These are phyloP conservation scores for Purshia tridentata DNA, from an alignment of 306 rosid genomes.

Conservation along the genomic window DNA sequence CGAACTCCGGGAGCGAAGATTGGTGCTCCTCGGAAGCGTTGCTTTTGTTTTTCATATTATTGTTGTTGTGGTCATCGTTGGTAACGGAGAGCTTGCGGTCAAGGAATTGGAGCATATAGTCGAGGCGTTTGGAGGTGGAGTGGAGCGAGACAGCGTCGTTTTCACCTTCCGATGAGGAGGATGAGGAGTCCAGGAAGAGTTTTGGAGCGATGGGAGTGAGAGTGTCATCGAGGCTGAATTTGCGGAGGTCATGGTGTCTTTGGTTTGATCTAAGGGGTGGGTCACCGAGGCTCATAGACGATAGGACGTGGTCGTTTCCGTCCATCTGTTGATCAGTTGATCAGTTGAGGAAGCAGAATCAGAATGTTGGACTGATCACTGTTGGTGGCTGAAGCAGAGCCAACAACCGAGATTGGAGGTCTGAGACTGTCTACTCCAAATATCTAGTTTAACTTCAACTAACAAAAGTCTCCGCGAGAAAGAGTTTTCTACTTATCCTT, in stretches of 20 bases:
- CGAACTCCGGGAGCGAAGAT: conserved; percentile 55
- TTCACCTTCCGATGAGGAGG: conserved; percentile 47
- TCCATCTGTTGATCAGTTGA: conserved; percentile 7
- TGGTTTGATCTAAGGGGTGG: neutral
- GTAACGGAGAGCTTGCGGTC: conserved; percentile 65
- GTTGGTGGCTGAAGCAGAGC: neutral
- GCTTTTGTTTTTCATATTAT: conserved; percentile 1
- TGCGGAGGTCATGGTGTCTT: neutral
- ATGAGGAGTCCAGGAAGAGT: conserved; percentile 22
- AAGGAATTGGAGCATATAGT: conserved; percentile 84
- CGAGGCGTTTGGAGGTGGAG: conserved; percentile 76
- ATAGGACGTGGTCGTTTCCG: conserved; percentile 8
- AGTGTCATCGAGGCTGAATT: neutral
- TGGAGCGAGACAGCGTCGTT: conserved; percentile 50
- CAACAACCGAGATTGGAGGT: neutral
- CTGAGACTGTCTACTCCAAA: neutral
- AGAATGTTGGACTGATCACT: neutral
- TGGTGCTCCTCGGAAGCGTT: conserved; percentile 1
- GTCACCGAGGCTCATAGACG: neutral
- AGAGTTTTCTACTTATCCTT: too few species aligned
- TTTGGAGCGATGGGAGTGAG: neutral
- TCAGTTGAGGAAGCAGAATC: neutral
- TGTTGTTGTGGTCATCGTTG: conserved; percentile 3
- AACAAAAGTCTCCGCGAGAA: neutral
- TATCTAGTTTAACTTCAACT: neutral